Conservation (phyloP, 805 yeast genomes). For the Barnettozyma populi region DNA sequence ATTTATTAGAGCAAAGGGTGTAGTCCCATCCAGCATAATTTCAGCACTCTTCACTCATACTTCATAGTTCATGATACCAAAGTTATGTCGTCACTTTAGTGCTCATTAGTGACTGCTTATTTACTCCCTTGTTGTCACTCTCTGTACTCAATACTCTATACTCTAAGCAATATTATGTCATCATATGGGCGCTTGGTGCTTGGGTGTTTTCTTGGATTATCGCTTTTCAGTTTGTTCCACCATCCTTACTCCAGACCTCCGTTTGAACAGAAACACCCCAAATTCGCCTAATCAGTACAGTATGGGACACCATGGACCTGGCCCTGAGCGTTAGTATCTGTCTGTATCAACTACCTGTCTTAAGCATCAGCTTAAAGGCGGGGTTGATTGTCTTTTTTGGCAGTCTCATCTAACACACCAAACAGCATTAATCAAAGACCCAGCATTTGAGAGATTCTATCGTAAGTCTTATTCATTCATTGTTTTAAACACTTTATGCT, state of each 20-base stretch:
- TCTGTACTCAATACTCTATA: too few species aligned
- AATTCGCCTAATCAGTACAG: not conserved
- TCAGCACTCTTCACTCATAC: too few species aligned
- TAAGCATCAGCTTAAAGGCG: not conserved
- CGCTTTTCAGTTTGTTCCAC: not conserved
- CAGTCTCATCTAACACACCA: not conserved
- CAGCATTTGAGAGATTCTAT: slow-evolving; percentile 23
- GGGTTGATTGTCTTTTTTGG: not conserved
- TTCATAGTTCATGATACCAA: too few species aligned
- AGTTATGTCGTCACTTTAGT: too few species aligned
- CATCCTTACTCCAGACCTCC: too few species aligned
- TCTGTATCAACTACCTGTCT: not conserved
- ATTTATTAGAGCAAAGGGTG: too few species aligned
- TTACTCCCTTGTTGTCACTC: too few species aligned
- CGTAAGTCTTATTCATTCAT: slow-evolving; percentile 12
- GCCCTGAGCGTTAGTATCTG: slow-evolving; percentile 12
- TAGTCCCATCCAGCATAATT: too few species aligned
- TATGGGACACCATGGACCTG: slow-evolving; percentile 10
- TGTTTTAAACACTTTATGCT: not conserved
- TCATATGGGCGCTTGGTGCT: too few species aligned
- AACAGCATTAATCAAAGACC: slow-evolving; percentile 22
- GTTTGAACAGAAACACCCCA: not conserved
- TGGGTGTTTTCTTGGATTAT: not conserved
- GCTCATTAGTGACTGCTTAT: too few species aligned
- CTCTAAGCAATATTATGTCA: too few species aligned